Base-by-base conservation (phyloP, 345 rosid species). In the Pistacia atlantica region DNA sequence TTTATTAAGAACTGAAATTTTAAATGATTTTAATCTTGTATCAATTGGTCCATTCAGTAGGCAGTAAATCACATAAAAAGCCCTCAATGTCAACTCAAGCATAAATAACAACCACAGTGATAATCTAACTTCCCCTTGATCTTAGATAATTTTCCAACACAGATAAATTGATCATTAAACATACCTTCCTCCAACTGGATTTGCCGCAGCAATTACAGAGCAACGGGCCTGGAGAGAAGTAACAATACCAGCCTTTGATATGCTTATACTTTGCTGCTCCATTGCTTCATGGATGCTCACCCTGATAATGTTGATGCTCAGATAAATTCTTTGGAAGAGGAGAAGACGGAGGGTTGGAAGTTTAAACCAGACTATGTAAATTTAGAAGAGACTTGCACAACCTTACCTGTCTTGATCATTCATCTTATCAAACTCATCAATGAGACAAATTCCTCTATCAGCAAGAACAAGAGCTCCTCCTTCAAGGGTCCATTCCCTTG, bases 401-500 rank as follows among this genome's bases (percentile, higher is more conserved):
- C 16, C 82, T 74, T 79, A 93, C 99, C 99, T 92, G 87, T 96
- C 99, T 72, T 96, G 97, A 79, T 96, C 99, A 82, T 92, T 96
- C 99, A 96, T 96, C 86, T 96, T 96, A 85, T 96, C 99, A 80
- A 96, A 96, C 85, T 96, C 99, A 89, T 96, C 99, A 25, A 93
- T 96, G 37, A 96, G 97, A 81, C 99, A 96, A 38, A 96, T 91
- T 62, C 99, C 99, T 76, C 88, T 89, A 79, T 96, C 99, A 57
- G 98, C 99, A 64, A 93, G 90, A 80, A 96, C 99, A 83, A 96
- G 99, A 74, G 99, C 98, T 12, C 99, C 99, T 71, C 99, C 99
- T 91, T 96, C 99, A 65, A 96, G 99, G 18, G 99, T 96, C 99
- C 99, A 96, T 86, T 96, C 99, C 78, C 97, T 87, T 65, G 99